phyloP scores from a whole-genome alignment of 139 green algal species.

The Microglena sp. region DNA sequence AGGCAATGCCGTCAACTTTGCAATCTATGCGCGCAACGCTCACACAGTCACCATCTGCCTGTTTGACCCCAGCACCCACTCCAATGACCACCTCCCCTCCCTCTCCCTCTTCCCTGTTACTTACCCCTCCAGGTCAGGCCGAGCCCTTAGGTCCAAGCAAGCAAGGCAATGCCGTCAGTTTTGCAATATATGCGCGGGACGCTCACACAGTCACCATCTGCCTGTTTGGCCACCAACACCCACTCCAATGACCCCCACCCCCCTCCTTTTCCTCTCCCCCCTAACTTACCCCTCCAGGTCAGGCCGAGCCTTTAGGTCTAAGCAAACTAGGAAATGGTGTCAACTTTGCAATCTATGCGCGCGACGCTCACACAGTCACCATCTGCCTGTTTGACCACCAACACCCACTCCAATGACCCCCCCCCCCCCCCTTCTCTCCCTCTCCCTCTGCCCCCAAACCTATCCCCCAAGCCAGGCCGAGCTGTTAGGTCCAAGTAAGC shows the following conservation, averaged over 20 bases:
- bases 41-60: conserved; percentile 54
- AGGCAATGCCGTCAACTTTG: conserved; percentile 67
- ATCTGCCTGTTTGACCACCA: conserved; percentile 51
- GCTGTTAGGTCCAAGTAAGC: conserved; percentile 63
- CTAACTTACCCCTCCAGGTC: conserved; percentile 21
- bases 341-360: conserved; percentile 77
- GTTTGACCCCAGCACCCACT: no score
- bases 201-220: conserved; percentile 55
- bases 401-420: not conserved
- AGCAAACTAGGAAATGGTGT: conserved; percentile 38
- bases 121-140: conserved; percentile 27
- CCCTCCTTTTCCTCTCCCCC: no score
- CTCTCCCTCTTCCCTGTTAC: no score
- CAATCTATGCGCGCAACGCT: conserved; percentile 55
- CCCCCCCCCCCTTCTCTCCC: not conserved
- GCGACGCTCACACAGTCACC: conserved; percentile 46
- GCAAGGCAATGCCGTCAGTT: conserved; percentile 54
- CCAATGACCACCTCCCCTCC: no score
- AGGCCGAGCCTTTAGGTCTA: conserved; percentile 57
- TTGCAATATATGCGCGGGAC: conserved; percentile 59
- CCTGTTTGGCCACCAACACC: conserved; percentile 36
- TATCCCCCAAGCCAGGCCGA: conserved; percentile 22
- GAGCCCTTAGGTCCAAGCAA: conserved; percentile 65
- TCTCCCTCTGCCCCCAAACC: no score
- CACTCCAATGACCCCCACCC: not conserved